Percentiles rank a stretch among this genome's conserved stretches.
Conservation (phyloP, 768 basidiomycete genomes). For the Austroboletus eburneus region DNA sequence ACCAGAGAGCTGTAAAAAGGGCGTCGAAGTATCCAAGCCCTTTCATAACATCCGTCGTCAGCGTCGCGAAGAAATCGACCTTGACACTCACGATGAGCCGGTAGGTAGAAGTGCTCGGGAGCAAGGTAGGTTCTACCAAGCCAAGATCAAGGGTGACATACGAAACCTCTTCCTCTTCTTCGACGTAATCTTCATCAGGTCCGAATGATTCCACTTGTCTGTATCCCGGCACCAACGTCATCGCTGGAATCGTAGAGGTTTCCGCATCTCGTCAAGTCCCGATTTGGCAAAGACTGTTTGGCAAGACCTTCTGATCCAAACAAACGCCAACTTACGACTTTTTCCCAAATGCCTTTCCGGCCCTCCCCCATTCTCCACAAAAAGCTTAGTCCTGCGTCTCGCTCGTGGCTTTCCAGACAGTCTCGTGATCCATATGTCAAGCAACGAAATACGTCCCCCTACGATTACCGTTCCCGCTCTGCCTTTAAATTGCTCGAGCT, state of each 20-base stretch:
- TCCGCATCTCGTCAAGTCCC: neutral
- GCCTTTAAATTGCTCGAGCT: slow-evolving; percentile 92
- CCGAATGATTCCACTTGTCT: slow-evolving; percentile 65
- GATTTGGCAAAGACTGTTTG: slow-evolving; percentile 15
- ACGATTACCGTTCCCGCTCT: slow-evolving; percentile 73
- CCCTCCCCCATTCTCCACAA: slow-evolving; percentile 26
- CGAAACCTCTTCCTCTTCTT: slow-evolving; percentile 47
- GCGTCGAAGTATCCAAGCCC: slow-evolving; percentile 77
- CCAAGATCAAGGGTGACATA: slow-evolving; percentile 79
- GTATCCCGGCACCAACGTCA: slow-evolving; percentile 52
- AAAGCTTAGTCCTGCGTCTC: slow-evolving; percentile 41
- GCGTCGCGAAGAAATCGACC: neutral
- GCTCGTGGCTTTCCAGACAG: slow-evolving; percentile 68
- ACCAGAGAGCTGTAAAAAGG: slow-evolving; percentile 73
- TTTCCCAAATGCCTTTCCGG: slow-evolving; percentile 33
- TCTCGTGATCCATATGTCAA: slow-evolving; percentile 68
- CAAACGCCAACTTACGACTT: slow-evolving; percentile 9
- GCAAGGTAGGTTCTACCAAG: slow-evolving; percentile 63
- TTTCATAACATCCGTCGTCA: slow-evolving; percentile 19
- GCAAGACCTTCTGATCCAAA: slow-evolving; percentile 25
- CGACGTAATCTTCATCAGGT: slow-evolving; percentile 62
- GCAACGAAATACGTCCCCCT: slow-evolving; percentile 41
- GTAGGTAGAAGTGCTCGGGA: slow-evolving; percentile 67
- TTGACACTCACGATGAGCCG: slow-evolving; percentile 65
- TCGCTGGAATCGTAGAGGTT: slow-evolving; percentile 11